Conservation (phyloP, 164 flowering plant species). For the Paratinospora sagittata region DNA sequence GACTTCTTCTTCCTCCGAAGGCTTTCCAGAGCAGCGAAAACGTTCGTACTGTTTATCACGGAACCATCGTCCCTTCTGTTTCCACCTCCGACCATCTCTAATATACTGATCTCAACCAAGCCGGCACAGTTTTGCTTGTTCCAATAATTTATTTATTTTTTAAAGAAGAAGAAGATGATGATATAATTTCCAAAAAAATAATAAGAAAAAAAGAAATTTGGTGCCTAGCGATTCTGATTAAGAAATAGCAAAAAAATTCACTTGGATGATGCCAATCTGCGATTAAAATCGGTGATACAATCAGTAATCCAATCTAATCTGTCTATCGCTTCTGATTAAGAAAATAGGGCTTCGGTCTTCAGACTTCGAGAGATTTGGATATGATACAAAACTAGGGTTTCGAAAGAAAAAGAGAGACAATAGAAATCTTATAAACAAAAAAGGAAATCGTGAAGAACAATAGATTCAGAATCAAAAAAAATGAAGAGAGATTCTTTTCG, state of each 20-base stretch:
- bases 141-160: too few species aligned
- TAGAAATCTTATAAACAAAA: too few species aligned
- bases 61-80: conserved; percentile 45
- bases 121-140: neutral
- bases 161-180: too few species aligned
- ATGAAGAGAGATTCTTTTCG: neutral
- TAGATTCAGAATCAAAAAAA: too few species aligned
- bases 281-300: neutral
- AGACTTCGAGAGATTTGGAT: too few species aligned
- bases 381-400: neutral
- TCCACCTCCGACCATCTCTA: conserved; percentile 53
- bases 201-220: neutral
- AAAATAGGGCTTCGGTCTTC: too few species aligned
- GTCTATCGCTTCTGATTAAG: neutral
- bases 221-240: too few species aligned
- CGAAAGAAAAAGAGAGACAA: neutral
- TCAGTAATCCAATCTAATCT: neutral
- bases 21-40: conserved; percentile 54
- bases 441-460: too few species aligned
- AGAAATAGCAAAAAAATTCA: too few species aligned
- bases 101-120: neutral
- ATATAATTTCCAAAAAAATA: too few species aligned
- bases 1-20: conserved; percentile 58
- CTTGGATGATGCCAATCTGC: neutral
- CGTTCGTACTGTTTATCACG: conserved; percentile 40